These are phyloP conservation scores for Scalesia atractyloides DNA, from an alignment of 129 eudicot species.

Conservation along the genomic window DNA sequence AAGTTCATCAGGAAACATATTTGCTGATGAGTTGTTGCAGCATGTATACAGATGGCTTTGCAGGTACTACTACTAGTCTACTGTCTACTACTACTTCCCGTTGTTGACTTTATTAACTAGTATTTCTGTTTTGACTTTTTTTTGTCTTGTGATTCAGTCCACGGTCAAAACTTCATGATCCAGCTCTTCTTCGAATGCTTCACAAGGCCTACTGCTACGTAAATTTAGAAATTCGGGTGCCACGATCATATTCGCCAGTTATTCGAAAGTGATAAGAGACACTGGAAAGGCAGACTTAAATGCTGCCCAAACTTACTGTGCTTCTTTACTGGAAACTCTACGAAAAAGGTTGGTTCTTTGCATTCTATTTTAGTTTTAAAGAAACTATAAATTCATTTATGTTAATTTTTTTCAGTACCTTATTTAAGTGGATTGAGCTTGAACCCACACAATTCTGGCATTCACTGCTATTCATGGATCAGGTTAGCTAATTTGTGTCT, in stretches of 20 bases:
- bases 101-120: slow-evolving; percentile 12
- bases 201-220: slow-evolving; percentile 82
- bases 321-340: slow-evolving; percentile 64
- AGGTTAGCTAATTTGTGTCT: slow-evolving; percentile 47
- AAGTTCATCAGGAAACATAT: slow-evolving; percentile 75
- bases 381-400: not conserved
- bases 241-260: slow-evolving; percentile 75
- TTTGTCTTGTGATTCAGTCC: slow-evolving; percentile 55
- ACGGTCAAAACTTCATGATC: slow-evolving; percentile 86
- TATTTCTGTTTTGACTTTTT: slow-evolving; percentile 21
- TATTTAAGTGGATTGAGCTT: slow-evolving; percentile 94
- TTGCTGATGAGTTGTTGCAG: slow-evolving; percentile 89
- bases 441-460: slow-evolving; percentile 94
- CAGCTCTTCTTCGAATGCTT: slow-evolving; percentile 93
- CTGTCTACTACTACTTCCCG: not conserved
- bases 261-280: slow-evolving; percentile 72
- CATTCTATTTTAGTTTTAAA: not conserved
- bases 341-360: slow-evolving; percentile 61
- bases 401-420: slow-evolving; percentile 49
- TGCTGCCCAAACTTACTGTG: slow-evolving; percentile 93
- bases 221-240: slow-evolving; percentile 93
- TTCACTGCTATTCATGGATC: slow-evolving; percentile 94
- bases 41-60: slow-evolving; percentile 98
- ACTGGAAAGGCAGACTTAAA: slow-evolving; percentile 83
- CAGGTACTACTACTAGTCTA: slow-evolving; percentile 51